Evolutionary conservation across 2,329 filamentous ascomycete species (phyloP).

Genomic region (Knufia fluminis): DNA sequence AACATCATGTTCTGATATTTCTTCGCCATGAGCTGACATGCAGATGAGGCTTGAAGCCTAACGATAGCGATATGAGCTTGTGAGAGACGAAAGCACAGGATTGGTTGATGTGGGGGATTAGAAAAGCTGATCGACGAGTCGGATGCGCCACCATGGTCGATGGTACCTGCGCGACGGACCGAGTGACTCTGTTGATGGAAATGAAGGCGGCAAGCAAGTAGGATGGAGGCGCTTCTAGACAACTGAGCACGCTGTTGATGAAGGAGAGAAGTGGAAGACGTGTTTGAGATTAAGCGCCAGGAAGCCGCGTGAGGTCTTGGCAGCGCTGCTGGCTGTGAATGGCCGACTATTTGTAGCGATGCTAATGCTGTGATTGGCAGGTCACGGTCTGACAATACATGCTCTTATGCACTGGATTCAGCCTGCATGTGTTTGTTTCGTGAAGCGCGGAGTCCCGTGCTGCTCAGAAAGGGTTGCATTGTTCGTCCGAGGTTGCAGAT

Average conservation of each 20-base stretch:
- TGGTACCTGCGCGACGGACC: neutral
- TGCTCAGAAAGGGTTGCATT: too few relatives aligned
- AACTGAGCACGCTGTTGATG: neutral
- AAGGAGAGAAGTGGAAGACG: slow-evolving; percentile 1
- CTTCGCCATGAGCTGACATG: neutral
- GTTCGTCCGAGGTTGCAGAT: neutral
- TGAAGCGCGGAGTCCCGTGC: too few relatives aligned
- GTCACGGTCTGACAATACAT: too few relatives aligned
- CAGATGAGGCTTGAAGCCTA: neutral
- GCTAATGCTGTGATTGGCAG: neutral
- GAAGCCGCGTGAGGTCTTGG: neutral
- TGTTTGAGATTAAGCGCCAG: slow-evolving; percentile 2
- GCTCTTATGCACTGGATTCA: too few relatives aligned
- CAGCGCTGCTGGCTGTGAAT: neutral
- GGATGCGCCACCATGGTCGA: neutral
- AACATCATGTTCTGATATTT: too few relatives aligned
- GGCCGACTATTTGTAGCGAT: neutral
- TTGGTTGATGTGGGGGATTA: neutral
- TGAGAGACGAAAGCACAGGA: neutral
- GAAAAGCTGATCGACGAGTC: neutral
- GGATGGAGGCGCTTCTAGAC: neutral
- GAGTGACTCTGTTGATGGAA: neutral
- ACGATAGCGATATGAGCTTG: neutral
- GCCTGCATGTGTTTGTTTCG: too few relatives aligned
- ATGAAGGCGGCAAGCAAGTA: neutral